Evolutionary conservation across 768 basidiomycete species (phyloP).

Genomic region (Pulveroboletus sp.): DNA sequence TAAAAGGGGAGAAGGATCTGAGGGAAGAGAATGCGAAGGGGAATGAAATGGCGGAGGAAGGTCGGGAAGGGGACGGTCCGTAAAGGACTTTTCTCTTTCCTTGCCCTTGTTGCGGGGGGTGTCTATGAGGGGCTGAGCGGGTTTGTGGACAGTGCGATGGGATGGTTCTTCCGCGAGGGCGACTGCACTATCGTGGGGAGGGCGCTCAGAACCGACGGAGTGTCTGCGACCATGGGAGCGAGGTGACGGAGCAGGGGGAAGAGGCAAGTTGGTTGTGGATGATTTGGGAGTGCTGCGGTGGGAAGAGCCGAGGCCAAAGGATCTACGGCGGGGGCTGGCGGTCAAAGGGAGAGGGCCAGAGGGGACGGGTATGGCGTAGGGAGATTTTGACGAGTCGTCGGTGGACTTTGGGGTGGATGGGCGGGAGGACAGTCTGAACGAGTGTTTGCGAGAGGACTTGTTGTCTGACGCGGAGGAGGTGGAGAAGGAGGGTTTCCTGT

Average conservation of each 20-base stretch:
- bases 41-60: conserved; percentile 12
- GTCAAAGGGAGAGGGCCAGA: conserved; percentile 31
- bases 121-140: conserved; percentile 10
- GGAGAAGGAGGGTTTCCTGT: conserved; percentile 25
- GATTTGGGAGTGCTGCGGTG: conserved; percentile 30
- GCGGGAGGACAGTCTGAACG: conserved; percentile 31
- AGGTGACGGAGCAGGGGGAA: conserved; percentile 14
- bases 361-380: conserved; percentile 26
- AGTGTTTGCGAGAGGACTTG: conserved; percentile 27
- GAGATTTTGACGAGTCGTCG: conserved; percentile 21
- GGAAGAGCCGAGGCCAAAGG: conserved; percentile 28
- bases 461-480: conserved; percentile 17
- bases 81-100: conserved; percentile 14
- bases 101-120: conserved; percentile 26
- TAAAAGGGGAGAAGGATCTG: conserved; percentile 13
- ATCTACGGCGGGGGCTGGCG: conserved; percentile 33
- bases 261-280: conserved; percentile 26
- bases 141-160: conserved; percentile 12
- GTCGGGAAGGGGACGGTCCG: conserved; percentile 6
- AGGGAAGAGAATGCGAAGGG: conserved; percentile 23
- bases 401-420: conserved; percentile 29
- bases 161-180: conserved; percentile 29
- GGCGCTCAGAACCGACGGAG: conserved; percentile 29
- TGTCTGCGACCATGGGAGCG: conserved; percentile 27
- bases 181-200: conserved; percentile 33